phyloP scores from a whole-genome alignment of 805 yeast species.

The Metschnikowia drakensbergensis region DNA sequence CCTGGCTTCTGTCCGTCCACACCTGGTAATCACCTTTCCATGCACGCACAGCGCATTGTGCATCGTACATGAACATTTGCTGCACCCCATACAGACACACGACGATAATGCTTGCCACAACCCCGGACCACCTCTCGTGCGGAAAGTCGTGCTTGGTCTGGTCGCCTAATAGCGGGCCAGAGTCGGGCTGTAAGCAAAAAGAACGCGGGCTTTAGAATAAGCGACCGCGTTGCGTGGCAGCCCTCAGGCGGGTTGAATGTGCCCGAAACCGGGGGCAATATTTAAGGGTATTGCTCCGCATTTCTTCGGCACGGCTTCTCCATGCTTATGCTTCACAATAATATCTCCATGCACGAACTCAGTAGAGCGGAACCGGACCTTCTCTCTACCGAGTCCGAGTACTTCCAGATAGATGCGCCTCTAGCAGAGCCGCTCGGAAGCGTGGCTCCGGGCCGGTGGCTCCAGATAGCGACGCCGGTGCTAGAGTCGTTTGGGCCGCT shows the following conservation, averaged over 20 bases:
- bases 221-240: no score
- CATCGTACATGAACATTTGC: neutral
- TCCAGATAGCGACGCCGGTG: neutral
- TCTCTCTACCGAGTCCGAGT: neutral
- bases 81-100: slow-evolving; percentile 2
- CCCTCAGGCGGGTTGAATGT: neutral
- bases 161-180: neutral
- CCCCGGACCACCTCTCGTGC: neutral
- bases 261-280: neutral
- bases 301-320: neutral
- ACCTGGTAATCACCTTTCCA: neutral
- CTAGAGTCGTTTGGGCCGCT: neutral
- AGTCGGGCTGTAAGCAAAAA: neutral
- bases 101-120: neutral
- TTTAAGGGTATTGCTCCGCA: neutral
- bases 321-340: neutral
- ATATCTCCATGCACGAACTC: neutral
- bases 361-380: neutral
- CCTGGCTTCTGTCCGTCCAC: no score
- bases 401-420: neutral
- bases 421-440: neutral
- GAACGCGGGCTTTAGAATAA: neutral
- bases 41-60: neutral
- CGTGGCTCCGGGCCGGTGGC: neutral
- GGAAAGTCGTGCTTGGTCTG: neutral